Base-by-base conservation (phyloP, 306 rosid genomes). In the Pterocarpus santalinus region DNA sequence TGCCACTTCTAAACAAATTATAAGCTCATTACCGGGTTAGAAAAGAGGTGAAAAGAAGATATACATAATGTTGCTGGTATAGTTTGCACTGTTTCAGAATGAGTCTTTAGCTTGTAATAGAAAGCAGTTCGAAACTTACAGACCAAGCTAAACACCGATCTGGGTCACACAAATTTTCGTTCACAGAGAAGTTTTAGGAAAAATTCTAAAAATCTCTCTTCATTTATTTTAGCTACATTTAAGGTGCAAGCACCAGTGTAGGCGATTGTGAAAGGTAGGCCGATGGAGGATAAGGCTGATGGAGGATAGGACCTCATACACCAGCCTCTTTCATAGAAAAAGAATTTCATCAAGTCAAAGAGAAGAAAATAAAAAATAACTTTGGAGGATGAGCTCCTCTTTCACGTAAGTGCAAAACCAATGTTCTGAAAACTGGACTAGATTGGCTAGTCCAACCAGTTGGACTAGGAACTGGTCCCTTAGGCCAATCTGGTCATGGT, bases 1-100 rank as follows among this genome's bases (percentile, higher is more conserved):
- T 89, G 62, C 55, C 91, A 61, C 80, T 86, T 70, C 89, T 85
- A 61, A 53, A 70, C 72, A 55, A 62, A 69, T 66, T 66, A 72
- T 8, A 75, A 71, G 55, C 73, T 89, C 73, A 82, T 67, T 65
- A 84, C 57, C 22, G 79, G 56, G 76, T 56, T 75, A 72, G 55
- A 71, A 44, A 47, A 30, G 4, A 46, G 39, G 44, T 30, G 8
- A 73, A 73, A 76, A 73, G 28, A 46, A 16, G 69, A 72, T 22
- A 56, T 53, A 60, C 65, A 64, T 63, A 75, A 64, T 43, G 60
- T 34, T 16, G 51, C 73, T 49, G 10, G 16, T 46, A 56, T 35
- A 44, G 2, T 77, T 36, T 61, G 41, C 71, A 76, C 33, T 34
- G 17, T 60, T 38, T 60, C 70, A 74, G 9, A 67, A 64, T 38